Conservation (phyloP, 306 rosid species). For the Lithocarpus polystachyus region DNA sequence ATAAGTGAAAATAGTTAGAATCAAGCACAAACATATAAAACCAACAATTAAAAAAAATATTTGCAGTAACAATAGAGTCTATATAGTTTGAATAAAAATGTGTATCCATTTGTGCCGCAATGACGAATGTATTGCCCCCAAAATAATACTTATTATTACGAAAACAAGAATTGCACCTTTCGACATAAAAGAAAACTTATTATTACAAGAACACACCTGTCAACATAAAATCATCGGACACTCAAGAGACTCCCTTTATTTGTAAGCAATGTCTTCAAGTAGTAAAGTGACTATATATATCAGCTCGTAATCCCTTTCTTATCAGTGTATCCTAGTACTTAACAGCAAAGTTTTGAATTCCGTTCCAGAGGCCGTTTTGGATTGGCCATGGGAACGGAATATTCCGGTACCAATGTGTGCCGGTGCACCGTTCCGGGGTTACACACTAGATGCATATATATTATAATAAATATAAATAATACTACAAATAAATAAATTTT, state of each 20-base stretch:
- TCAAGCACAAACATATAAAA: constrained; percentile 18
- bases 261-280: no score
- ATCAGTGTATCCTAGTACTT: background rate
- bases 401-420: no score
- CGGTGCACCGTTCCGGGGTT: no score
- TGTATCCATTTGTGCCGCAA: background rate
- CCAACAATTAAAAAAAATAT: background rate
- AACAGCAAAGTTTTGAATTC: background rate
- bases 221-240: no score
- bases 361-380: no score
- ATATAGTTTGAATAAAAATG: background rate
- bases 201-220: no score
- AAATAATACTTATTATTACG: background rate
- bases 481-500: no score
- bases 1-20: constrained; percentile 25
- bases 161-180: background rate
- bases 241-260: no score
- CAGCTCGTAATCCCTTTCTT: background rate
- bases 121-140: background rate
- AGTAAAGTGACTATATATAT: no score
- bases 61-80: background rate
- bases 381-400: no score
- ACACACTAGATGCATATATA: no score
- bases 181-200: background rate
- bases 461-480: no score